Evolutionary conservation across 2,329 filamentous ascomycete genomes (phyloP), one percentile per base, ranked within the genome.

Genomic region (Xylariales sp.): DNA sequence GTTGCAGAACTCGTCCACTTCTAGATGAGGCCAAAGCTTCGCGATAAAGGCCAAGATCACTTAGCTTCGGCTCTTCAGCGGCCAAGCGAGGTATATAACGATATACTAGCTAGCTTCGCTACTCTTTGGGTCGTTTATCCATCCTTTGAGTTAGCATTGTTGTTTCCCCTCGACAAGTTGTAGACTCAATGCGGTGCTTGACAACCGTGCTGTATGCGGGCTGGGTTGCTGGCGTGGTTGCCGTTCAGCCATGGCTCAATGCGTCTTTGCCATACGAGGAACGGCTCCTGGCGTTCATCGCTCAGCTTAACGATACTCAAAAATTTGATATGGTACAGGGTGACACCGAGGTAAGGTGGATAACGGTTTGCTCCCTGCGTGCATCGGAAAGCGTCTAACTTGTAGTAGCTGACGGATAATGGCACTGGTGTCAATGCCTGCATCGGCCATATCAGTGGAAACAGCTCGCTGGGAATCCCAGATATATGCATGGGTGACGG

Each of bases 381-480:
- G 6, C 16, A 3, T 29, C 6, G n/a, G 10, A 2, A 1, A 6
- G 19, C 11, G 23, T 18, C 15, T 8, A 15, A 11, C 8, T 7
- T 2, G 10, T 4, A 6, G 4, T 33, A 33, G 31, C 19, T 33
- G 3, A 20, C 20, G 20, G 31, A 33, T 18, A 33, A 33, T 1
- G 31, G 31, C 3, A 33, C 28, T 7, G 36, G 36, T n/a, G 36
- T 38, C 1, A 38, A 38, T 10, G 17, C 36, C 3, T 38, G 36
- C 28, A 38, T 38, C 20, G 36, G 28, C 3, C 36, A 38, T 7
- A 38, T 38, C 19, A 38, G 36, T 29, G 28, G 36, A 13, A 38
- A 38, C 14, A 19, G 19, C 14, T 30, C 20, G 5, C 19, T 31
- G 8, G 36, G 36, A 5, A 38, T 38, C 5, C 36, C 36, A 10